Evolutionary conservation across 2,329 filamentous ascomycete species (phyloP).

Genomic region (Cladophialophora exuberans): DNA sequence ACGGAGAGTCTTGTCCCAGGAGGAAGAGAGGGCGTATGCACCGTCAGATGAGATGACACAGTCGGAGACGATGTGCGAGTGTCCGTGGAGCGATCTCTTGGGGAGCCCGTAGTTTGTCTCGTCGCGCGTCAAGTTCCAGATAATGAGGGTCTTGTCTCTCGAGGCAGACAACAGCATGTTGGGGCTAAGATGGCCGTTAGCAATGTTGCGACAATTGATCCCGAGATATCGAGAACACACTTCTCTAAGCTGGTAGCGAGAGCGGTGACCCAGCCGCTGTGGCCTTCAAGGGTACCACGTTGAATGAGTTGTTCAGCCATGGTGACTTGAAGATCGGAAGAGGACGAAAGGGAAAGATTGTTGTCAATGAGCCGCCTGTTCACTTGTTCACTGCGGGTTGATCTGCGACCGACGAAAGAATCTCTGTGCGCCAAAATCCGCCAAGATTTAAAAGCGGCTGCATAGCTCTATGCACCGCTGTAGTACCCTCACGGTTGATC

Average conservation of each 20-base stretch:
- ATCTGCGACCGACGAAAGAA: constrained; percentile 6
- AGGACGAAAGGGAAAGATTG: constrained; percentile 2
- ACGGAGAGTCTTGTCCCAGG: constrained; percentile 99
- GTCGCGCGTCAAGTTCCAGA: constrained; percentile 99
- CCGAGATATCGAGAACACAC: constrained; percentile 55
- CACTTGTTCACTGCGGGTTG: constrained; percentile 1
- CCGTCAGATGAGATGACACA: constrained; percentile 99
- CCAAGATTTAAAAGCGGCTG: neutral
- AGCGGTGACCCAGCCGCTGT: constrained; percentile 99
- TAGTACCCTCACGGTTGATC: no score
- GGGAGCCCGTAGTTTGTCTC: constrained; percentile 98
- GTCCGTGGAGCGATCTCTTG: constrained; percentile 97
- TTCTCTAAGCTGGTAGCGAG: constrained; percentile 99
- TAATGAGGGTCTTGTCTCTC: constrained; percentile 99
- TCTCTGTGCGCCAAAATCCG: constrained; percentile 12
- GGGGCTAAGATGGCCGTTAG: constrained; percentile 65
- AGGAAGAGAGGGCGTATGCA: constrained; percentile 97
- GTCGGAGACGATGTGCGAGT: constrained; percentile 99
- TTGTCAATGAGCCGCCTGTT: constrained; percentile 8
- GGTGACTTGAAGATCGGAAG: constrained; percentile 39
- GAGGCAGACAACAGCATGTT: constrained; percentile 99
- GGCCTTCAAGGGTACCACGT: constrained; percentile 97
- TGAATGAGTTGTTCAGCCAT: constrained; percentile 96
- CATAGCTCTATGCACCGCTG: neutral
- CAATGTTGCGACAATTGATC: constrained; percentile 31